These are phyloP conservation scores for Cordyceps cateniannulata DNA, from an alignment of 2,329 filamentous ascomycete genomes.

Conservation along the genomic window DNA sequence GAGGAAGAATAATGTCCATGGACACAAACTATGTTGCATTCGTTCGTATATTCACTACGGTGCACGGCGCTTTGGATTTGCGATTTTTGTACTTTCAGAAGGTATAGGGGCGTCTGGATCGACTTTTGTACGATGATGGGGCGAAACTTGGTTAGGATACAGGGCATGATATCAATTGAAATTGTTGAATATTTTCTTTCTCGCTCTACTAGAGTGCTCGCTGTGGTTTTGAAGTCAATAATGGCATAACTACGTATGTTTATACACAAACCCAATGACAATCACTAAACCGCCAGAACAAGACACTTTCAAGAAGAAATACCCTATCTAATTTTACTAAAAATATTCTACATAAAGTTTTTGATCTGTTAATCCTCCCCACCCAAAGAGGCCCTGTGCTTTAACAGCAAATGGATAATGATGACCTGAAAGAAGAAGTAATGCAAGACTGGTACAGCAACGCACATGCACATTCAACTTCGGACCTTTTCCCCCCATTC, in stretches of 20 bases:
- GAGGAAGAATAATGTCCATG: slow-evolving; percentile 24
- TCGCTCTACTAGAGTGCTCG: background rate
- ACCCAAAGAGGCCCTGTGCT: background rate
- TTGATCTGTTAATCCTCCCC: background rate
- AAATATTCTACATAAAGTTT: slow-evolving; percentile 11
- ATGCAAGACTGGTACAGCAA: background rate
- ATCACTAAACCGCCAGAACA: background rate
- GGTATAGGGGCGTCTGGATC: slow-evolving; percentile 2
- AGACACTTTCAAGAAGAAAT: background rate
- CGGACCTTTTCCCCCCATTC: background rate
- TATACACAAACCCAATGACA: background rate
- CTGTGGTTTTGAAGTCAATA: too few relatives aligned
- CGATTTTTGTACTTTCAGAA: background rate
- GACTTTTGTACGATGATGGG: slow-evolving; percentile 1
- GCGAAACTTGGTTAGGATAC: background rate
- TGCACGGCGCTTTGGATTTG: slow-evolving; percentile 7
- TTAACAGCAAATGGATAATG: background rate
- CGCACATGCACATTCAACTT: background rate
- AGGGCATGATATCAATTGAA: slow-evolving; percentile 1
- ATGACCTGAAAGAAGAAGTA: background rate
- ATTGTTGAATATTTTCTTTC: background rate
- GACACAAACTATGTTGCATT: background rate
- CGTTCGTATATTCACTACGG: background rate
- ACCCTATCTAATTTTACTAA: slow-evolving; percentile 10
- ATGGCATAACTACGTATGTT: too few relatives aligned